Base-by-base conservation (phyloP, 2,329 filamentous ascomycete genomes). In the Alternaria alternata region DNA sequence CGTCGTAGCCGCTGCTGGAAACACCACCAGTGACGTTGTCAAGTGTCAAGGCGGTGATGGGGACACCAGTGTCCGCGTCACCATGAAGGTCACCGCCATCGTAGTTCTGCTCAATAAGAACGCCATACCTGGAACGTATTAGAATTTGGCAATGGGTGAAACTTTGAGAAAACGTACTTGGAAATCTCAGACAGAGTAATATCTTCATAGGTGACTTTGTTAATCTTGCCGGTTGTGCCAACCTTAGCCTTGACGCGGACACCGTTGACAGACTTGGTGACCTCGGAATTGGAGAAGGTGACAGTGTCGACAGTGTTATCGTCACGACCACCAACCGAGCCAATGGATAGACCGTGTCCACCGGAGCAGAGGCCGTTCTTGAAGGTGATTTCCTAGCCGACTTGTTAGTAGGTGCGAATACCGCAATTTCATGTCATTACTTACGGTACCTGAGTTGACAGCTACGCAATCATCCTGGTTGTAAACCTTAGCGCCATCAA, bases 391-490 rank as follows among this genome's bases (percentile, higher is more conserved):
- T 67, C 43, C 64, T 68, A 9, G 20, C n/a, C 14, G 22, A 11
- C 3, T 11, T 24, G 39, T 68, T 3, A 67, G 58, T 14, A 12
- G 38, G 26, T 20, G 5, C 18, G 7, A 2, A 18, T 18, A 60
- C 56, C 46, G 57, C 51, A 14, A 74, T 12, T 4, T 0, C 6
- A 34, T 32, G 8, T 5, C 7, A 8, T 20, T 42, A 61, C 66
- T 52, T 42, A 67, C 73, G 18, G 78, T 82, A 61, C 85, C 85
- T 3, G 83, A 86, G 78, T 87, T 87, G 64, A 87, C 76, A 18
- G 85, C 86, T 16, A 87, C 75, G 65, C 85, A 88, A 66, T 87
- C 86, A 61, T 88, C 86, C 74, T 87, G 86, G 75, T 87, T 87
- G 65, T 83, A 79, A 28, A 87, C 80, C 51, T 75, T 80, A 5